These are phyloP conservation scores for Blakeslea trispora DNA, from an alignment of 371 early-diverging fungal species.

Conservation along the genomic window DNA sequence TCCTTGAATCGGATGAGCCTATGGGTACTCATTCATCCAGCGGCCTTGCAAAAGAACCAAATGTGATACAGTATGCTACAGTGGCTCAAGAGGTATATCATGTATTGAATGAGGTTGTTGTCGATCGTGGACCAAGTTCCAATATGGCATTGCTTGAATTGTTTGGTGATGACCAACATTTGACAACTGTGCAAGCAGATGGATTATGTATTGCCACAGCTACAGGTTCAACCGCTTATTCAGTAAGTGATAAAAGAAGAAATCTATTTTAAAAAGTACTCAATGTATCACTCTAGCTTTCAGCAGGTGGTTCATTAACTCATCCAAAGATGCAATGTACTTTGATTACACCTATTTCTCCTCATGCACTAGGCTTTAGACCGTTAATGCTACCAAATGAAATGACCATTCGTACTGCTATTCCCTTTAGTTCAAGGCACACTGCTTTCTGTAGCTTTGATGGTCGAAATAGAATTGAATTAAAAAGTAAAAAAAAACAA, in stretches of 20 bases:
- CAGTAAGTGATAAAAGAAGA: slow-evolving; percentile 55
- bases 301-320: slow-evolving; percentile 92
- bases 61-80: background rate
- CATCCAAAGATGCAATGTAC: slow-evolving; percentile 93
- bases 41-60: background rate
- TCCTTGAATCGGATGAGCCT: too few species aligned
- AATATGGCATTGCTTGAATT: slow-evolving; percentile 88
- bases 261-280: background rate
- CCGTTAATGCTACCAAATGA: slow-evolving; percentile 92
- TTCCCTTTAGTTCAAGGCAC: slow-evolving; percentile 69
- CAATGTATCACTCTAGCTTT: slow-evolving; percentile 48
- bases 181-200: slow-evolving; percentile 89
- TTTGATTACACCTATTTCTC: slow-evolving; percentile 92
- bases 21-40: too few species aligned
- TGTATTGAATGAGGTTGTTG: slow-evolving; percentile 77
- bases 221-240: slow-evolving; percentile 95
- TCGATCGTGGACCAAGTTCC: slow-evolving; percentile 89
- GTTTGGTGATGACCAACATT: slow-evolving; percentile 82
- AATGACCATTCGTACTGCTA: slow-evolving; percentile 74
- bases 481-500: slow-evolving; percentile 63
- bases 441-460: slow-evolving; percentile 88
- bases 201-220: slow-evolving; percentile 92
- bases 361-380: slow-evolving; percentile 91
- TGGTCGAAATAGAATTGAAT: slow-evolving; percentile 83
- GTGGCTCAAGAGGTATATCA: slow-evolving; percentile 30